Evolutionary conservation across 2,329 filamentous ascomycete genomes (phyloP).

Genomic region (Parastagonospora avenae): DNA sequence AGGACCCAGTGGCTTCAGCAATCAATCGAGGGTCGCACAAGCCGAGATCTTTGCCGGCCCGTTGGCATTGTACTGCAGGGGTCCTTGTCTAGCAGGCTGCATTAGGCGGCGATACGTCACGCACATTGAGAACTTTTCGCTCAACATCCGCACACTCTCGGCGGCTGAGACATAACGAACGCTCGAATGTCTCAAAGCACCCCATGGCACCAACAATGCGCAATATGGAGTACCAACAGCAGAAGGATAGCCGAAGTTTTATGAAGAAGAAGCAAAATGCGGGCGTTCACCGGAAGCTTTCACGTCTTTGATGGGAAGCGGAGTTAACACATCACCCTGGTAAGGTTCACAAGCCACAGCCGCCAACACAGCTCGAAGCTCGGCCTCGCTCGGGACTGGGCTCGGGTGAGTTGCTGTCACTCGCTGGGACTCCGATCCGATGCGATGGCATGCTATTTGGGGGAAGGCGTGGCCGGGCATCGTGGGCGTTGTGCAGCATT

Average conservation of each 20-base stretch:
- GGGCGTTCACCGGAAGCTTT: conserved; percentile 14
- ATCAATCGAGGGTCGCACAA: conserved; percentile 15
- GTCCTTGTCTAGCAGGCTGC: conserved; percentile 7
- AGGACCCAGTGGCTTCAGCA: conserved; percentile 1
- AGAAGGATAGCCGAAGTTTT: too few relatives aligned
- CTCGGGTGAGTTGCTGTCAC: conserved; percentile 28
- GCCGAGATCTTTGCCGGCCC: conserved; percentile 13
- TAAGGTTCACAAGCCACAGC: conserved; percentile 19
- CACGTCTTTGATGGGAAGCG: conserved; percentile 17
- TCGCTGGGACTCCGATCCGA: conserved; percentile 13
- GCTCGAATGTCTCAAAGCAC: not conserved
- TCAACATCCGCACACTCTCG: not conserved
- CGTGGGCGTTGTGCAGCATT: not conserved
- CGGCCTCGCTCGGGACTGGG: conserved; percentile 22
- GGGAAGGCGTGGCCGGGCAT: conserved; percentile 5
- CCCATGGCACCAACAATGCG: too few relatives aligned
- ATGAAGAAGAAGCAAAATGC: not conserved
- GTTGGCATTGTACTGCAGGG: conserved; percentile 10
- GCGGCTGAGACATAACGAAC: conserved; percentile 1
- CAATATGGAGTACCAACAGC: too few relatives aligned
- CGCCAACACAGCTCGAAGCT: conserved; percentile 19
- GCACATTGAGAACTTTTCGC: conserved; percentile 18
- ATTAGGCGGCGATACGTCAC: conserved; percentile 18
- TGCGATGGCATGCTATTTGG: conserved; percentile 15
- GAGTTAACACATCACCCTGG: conserved; percentile 23